Base-by-base conservation (phyloP, 108 stramenopile genomes). In the Schizochytrium sp. region DNA sequence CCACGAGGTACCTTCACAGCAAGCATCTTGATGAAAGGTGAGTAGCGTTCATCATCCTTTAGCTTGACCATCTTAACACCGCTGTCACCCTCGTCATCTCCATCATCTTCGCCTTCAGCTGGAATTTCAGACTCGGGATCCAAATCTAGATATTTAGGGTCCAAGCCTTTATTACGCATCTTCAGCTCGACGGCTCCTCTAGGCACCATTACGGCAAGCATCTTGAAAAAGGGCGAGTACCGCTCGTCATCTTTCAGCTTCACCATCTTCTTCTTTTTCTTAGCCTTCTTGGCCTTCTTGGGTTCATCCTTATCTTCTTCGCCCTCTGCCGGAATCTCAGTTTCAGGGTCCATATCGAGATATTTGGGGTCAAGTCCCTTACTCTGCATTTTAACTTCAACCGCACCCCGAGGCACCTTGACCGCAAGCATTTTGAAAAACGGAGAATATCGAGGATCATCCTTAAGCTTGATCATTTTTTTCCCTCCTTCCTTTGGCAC, bases 371-470 rank as follows among this genome's bases (percentile, higher is more conserved):
- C 76, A 7, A 83, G 76, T 1, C 76, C 76, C 28, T 83, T 40
- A 1, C 5, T 28, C 47, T 55, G 38, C 1, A 83, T 50, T 53
- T 83, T 83, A 5, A 17, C 5, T 40, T 83, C 40, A 38, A 83
- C 76, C 53, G 76, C 76, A 5, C 5, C 45, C 17, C 7, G 15
- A 1, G 76, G 76, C 76, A 83, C 76, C 45, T 50, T 46, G 45
- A 83, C 76, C 28, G 76, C 76, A 1, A 83, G 76, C 76, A 83
- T 83, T 40, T 83, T 83, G 50, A 83, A 83, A 55, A 83, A 83
- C 53, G 19, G 19, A 53, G 28, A 17, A 3, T 83, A 83, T 10
- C 53, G 50, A 17, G 45, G 28, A 2, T 83, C 50, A 40, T 83
- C 76, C 76, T 83, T 83, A 53, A 83, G 76, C 76, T 83, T 83